phyloP scores from a whole-genome alignment of 1,284 basidiomycete genomes.

The Ganoderma multipileum region DNA sequence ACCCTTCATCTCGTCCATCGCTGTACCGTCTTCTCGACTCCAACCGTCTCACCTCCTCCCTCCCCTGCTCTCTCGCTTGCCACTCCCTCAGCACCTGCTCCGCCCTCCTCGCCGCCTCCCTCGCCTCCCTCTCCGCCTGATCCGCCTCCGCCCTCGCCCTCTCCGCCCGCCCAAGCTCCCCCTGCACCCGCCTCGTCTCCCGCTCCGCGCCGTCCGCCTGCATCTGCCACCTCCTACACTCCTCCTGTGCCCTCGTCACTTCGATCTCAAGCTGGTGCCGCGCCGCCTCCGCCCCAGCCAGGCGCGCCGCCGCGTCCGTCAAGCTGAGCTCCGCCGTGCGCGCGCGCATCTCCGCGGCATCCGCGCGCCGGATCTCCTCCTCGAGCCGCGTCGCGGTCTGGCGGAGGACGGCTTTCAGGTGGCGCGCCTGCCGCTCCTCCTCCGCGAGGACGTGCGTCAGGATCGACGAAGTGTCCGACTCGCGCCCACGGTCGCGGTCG shows the following conservation, averaged over 20 bases:
- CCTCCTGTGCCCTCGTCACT: conserved; percentile 52
- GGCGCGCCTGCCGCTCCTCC: conserved; percentile 64
- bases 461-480: conserved; percentile 42
- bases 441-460: conserved; percentile 60
- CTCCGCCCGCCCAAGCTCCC: conserved; percentile 50
- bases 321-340: conserved; percentile 58
- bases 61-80: conserved; percentile 53
- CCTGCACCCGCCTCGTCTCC: conserved; percentile 52
- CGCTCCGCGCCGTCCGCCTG: conserved; percentile 57
- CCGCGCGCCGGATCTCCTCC: conserved; percentile 59
- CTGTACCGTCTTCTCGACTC: conserved; percentile 48
- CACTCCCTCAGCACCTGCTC: conserved; percentile 55
- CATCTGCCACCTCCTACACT: conserved; percentile 55
- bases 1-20: conserved; percentile 51
- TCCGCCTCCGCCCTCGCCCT: conserved; percentile 56
- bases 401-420: conserved; percentile 62
- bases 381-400: conserved; percentile 62
- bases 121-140: conserved; percentile 51
- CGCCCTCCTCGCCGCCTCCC: conserved; percentile 53
- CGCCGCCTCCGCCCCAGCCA: conserved; percentile 51
- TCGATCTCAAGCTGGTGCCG: conserved; percentile 55
- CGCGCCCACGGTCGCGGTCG: conserved; percentile 33
- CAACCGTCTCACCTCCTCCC: conserved; percentile 48
- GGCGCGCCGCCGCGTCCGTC: conserved; percentile 47
- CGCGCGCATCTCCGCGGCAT: conserved; percentile 57